Conservation (phyloP, 345 rosid species). For the Pugionium dolabratum region DNA sequence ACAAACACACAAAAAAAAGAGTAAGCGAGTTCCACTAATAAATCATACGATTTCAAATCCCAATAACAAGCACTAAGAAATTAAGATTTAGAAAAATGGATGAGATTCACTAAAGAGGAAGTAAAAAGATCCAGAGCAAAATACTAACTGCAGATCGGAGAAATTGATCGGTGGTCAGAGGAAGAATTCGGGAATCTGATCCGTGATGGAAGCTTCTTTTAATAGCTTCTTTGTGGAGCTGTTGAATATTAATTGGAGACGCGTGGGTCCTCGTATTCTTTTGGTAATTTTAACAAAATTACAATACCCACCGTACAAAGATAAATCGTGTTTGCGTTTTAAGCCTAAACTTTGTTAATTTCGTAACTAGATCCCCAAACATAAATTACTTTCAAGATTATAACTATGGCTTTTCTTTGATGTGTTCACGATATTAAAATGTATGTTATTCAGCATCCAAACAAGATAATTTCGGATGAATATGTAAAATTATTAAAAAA, state of each 20-base stretch:
- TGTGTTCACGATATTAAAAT: no score
- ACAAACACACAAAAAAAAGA: background rate
- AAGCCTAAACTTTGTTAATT: background rate
- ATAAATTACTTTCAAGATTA: background rate
- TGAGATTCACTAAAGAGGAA: constrained; percentile 5
- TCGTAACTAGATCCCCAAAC: constrained; percentile 2
- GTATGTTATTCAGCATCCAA: background rate
- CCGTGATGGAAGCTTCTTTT: constrained; percentile 24
- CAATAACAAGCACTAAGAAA: constrained; percentile 10
- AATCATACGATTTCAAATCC: background rate
- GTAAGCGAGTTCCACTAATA: constrained; percentile 12
- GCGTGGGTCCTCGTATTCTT: constrained; percentile 19
- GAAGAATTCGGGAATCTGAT: constrained; percentile 32
- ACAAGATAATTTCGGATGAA: background rate
- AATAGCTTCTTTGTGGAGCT: constrained; percentile 4
- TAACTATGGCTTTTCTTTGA: no score
- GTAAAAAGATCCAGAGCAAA: background rate
- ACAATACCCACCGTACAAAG: background rate
- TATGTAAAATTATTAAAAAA: background rate
- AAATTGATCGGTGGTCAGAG: constrained; percentile 2
- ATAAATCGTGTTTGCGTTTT: background rate
- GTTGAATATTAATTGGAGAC: constrained; percentile 11
- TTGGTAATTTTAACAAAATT: background rate
- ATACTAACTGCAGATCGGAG: constrained; percentile 26
- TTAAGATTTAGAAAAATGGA: background rate